Evolutionary conservation across 129 eudicot species (phyloP).

Genomic region (Flaveria sonorensis): DNA sequence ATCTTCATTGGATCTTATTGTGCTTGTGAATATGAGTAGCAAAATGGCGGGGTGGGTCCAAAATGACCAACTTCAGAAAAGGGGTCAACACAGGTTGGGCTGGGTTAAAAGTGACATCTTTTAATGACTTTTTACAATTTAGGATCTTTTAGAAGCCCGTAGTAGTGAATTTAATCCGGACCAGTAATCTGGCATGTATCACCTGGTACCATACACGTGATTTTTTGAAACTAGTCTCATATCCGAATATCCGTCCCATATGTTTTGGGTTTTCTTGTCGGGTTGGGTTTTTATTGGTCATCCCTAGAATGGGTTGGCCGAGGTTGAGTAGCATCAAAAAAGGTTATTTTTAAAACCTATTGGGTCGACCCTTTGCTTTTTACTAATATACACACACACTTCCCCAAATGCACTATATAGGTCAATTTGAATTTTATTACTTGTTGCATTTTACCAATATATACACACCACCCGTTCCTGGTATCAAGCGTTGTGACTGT

Average conservation of each 20-base stretch:
- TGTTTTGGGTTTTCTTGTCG: too few relatives aligned
- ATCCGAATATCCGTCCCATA: too few relatives aligned
- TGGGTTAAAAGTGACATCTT: neutral
- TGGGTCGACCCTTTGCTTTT: neutral
- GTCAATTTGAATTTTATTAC: neutral
- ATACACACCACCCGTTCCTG: neutral
- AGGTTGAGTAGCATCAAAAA: too few relatives aligned
- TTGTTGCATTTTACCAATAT: too few relatives aligned
- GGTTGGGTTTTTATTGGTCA: too few relatives aligned
- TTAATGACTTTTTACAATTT: neutral
- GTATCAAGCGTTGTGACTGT: neutral
- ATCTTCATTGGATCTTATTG: neutral
- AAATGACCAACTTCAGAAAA: neutral
- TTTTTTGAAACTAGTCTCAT: too few relatives aligned
- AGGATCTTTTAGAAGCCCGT: neutral
- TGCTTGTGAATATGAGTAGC: slow-evolving; percentile 9
- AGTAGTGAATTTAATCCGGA: neutral
- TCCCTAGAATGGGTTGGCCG: too few relatives aligned
- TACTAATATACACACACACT: too few relatives aligned
- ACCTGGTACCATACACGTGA: too few relatives aligned
- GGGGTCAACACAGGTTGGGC: neutral
- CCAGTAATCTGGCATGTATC: neutral
- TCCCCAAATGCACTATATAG: neutral
- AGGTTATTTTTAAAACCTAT: neutral
- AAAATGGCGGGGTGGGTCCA: neutral